A percentile compares a stretch with the other conserved stretches of the same genome.
phyloP scores from a whole-genome alignment of 805 yeast species.

The Zygosaccharomyces pseudorouxii region DNA sequence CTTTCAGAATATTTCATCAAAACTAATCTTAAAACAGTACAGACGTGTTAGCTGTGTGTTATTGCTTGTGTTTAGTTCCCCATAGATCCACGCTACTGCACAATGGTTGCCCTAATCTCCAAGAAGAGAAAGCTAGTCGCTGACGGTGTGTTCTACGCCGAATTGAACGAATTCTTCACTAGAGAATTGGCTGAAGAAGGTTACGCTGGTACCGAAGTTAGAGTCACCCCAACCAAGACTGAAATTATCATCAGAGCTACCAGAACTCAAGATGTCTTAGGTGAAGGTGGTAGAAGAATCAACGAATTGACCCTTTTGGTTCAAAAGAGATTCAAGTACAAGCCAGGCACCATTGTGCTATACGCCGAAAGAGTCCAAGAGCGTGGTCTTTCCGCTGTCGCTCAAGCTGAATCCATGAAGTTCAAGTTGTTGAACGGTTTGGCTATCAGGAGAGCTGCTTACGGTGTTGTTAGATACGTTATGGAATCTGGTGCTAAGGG shows the following conservation, averaged over 20 bases:
- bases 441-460: slow-evolving; percentile 99
- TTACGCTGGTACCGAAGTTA: slow-evolving; percentile 99
- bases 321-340: slow-evolving; percentile 97
- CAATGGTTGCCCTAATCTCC: slow-evolving; percentile 60
- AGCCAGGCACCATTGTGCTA: slow-evolving; percentile 87
- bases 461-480: slow-evolving; percentile 99
- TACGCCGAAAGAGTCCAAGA: slow-evolving; percentile 99
- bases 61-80: not conserved
- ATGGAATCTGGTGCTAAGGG: slow-evolving; percentile 99
- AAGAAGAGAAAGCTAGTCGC: slow-evolving; percentile 99
- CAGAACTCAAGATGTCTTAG: slow-evolving; percentile 96
- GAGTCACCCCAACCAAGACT: slow-evolving; percentile 96
- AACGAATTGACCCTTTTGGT: slow-evolving; percentile 96
- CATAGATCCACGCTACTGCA: slow-evolving; percentile 10
- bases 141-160: slow-evolving; percentile 99
- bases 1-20: slow-evolving; percentile 1
- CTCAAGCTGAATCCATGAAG: slow-evolving; percentile 98
- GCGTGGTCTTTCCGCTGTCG: slow-evolving; percentile 99
- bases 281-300: slow-evolving; percentile 99
- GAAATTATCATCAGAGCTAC: slow-evolving; percentile 99
- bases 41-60: not conserved
- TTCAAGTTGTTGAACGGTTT: slow-evolving; percentile 97
- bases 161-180: slow-evolving; percentile 99
- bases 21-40: not conserved
- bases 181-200: slow-evolving; percentile 99